phyloP scores from a whole-genome alignment of 73 alveolate genomes.

The Tetrahymena borealis region DNA sequence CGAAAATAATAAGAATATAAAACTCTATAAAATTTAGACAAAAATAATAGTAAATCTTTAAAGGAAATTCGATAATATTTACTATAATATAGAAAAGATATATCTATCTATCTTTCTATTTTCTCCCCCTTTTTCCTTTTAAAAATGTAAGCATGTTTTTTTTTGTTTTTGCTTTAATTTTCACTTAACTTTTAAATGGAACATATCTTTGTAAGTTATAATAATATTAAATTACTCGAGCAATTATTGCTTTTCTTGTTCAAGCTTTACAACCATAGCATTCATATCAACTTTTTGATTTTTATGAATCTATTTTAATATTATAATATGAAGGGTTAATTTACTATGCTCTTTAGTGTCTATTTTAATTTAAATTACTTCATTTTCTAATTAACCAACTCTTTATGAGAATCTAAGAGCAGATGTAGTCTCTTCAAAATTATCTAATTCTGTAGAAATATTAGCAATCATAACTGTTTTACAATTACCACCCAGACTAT shows the following conservation, averaged over 20 bases:
- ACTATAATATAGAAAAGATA: too few species aligned
- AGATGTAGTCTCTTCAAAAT: slow-evolving; percentile 82
- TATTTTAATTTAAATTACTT: slow-evolving; percentile 47
- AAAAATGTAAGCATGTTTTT: background rate
- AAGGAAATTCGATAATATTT: too few species aligned
- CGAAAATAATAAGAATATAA: too few species aligned
- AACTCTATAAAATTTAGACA: too few species aligned
- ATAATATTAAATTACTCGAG: background rate
- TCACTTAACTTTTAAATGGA: too few species aligned
- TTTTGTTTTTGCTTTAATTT: too few species aligned
- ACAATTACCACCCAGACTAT: slow-evolving; percentile 95
- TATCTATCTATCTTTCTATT: too few species aligned
- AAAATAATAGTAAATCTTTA: too few species aligned
- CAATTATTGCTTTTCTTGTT: slow-evolving; percentile 46
- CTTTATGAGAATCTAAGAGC: slow-evolving; percentile 90
- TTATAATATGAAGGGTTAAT: background rate
- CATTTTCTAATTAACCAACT: slow-evolving; percentile 86
- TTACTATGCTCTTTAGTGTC: background rate
- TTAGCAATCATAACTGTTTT: slow-evolving; percentile 91
- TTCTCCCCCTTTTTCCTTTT: too few species aligned
- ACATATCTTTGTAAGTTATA: background rate
- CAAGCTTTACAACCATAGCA: slow-evolving; percentile 52
- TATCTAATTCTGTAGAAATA: slow-evolving; percentile 69
- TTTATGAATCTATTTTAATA: slow-evolving; percentile 5
- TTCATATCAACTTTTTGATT: slow-evolving; percentile 59